phyloP scores from a whole-genome alignment of 2,329 filamentous ascomycete species.

The Pseudogymnoascus sp. region DNA sequence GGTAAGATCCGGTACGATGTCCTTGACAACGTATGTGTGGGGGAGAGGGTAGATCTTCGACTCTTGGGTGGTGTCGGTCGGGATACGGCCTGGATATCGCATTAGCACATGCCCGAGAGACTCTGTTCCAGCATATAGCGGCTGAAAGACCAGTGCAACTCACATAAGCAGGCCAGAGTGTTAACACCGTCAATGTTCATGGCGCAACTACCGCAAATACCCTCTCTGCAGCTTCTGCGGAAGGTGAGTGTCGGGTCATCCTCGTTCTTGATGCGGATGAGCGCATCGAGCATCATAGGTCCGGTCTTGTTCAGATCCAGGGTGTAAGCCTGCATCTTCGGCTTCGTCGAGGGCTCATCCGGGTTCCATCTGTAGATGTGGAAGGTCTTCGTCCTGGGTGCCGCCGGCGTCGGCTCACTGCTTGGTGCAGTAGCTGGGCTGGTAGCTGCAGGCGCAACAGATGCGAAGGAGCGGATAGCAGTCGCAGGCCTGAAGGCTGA shows the following conservation, averaged over 20 bases:
- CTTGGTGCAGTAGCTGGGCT: conserved; percentile 29
- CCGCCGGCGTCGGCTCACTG: conserved; percentile 41
- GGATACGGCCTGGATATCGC: conserved; percentile 69
- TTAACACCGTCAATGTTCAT: conserved; percentile 99
- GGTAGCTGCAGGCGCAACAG: conserved; percentile 32
- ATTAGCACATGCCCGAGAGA: conserved; percentile 23
- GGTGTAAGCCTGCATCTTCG: conserved; percentile 88
- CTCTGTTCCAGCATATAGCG: conserved; percentile 1
- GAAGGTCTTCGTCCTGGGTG: conserved; percentile 82
- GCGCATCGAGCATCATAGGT: conserved; percentile 93
- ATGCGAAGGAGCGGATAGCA: conserved; percentile 46
- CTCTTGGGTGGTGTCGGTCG: conserved; percentile 69
- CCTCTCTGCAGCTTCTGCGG: conserved; percentile 90
- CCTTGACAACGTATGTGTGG: conserved; percentile 98
- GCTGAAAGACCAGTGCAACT: conserved; percentile 31
- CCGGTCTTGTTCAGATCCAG: conserved; percentile 98
- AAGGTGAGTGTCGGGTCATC: conserved; percentile 94
- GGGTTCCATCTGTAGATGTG: conserved; percentile 99
- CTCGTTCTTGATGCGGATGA: conserved; percentile 99
- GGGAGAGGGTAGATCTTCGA: conserved; percentile 95
- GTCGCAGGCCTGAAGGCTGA: conserved; percentile 29
- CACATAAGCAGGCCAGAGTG: conserved; percentile 95
- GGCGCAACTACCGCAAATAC: conserved; percentile 95
- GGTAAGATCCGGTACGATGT: conserved; percentile 93
- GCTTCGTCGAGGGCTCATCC: conserved; percentile 85